These are phyloP conservation scores for Colletotrichum godetiae DNA, from an alignment of 2,329 filamentous ascomycete genomes.

Conservation along the genomic window DNA sequence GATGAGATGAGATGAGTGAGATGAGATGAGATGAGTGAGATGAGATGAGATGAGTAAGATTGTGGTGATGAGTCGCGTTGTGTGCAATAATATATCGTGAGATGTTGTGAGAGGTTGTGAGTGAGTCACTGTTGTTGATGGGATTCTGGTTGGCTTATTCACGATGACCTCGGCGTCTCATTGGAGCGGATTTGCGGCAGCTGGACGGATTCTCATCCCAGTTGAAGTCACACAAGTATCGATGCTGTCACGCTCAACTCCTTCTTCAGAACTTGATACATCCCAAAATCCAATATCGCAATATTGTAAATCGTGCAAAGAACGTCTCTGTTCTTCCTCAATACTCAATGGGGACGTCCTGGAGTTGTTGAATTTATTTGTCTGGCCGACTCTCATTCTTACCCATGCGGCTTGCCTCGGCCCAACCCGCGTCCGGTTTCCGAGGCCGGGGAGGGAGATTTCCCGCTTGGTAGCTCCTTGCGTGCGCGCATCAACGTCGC, in stretches of 20 bases:
- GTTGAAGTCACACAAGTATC: too few relatives aligned
- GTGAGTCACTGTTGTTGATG: not conserved
- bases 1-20: too few relatives aligned
- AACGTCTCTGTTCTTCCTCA: too few relatives aligned
- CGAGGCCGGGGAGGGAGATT: slow-evolving; percentile 1
- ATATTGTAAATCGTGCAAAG: too few relatives aligned
- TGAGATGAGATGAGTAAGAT: not conserved
- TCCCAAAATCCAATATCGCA: too few relatives aligned
- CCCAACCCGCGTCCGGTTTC: slow-evolving; percentile 10
- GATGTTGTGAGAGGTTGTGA: not conserved
- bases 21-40: too few relatives aligned
- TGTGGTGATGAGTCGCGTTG: not conserved
- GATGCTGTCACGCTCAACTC: too few relatives aligned
- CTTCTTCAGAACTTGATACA: too few relatives aligned
- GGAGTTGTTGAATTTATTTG: fast-evolving
- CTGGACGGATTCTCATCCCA: not conserved
- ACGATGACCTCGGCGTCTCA: not conserved
- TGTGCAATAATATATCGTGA: too few relatives aligned
- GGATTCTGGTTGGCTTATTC: not conserved
- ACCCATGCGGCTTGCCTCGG: slow-evolving; percentile 14
- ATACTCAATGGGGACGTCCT: too few relatives aligned
- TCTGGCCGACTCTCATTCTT: not conserved
- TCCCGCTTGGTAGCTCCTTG: not conserved
- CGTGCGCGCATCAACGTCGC: not conserved
- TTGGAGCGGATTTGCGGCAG: not conserved